These are phyloP conservation scores for Curvularia lunata DNA, from an alignment of 2,329 filamentous ascomycete genomes.

Conservation along the genomic window DNA sequence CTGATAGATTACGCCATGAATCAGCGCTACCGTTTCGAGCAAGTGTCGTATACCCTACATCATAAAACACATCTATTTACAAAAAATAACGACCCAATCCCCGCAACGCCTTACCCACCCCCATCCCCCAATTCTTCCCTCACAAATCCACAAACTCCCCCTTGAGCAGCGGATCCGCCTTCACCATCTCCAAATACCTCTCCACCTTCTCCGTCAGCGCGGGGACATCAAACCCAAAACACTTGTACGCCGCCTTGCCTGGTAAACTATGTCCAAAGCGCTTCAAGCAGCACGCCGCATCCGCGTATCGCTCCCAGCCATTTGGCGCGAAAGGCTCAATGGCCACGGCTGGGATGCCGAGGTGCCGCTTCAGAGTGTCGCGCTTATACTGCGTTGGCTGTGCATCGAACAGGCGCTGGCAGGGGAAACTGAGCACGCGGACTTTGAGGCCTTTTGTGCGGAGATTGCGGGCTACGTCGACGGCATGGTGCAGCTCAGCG, in stretches of 20 bases:
- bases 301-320: slow-evolving; percentile 67
- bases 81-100: too few relatives aligned
- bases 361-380: slow-evolving; percentile 53
- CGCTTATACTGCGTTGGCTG: slow-evolving; percentile 57
- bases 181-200: slow-evolving; percentile 46
- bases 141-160: slow-evolving; percentile 44
- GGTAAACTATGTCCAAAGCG: slow-evolving; percentile 64
- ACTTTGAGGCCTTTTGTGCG: slow-evolving; percentile 51
- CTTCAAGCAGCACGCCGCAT: slow-evolving; percentile 62
- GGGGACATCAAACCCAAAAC: slow-evolving; percentile 55
- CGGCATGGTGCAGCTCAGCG: slow-evolving; percentile 57
- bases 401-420: slow-evolving; percentile 57
- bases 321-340: slow-evolving; percentile 66
- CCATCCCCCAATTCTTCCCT: background rate
- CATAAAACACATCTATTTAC: background rate
- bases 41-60: background rate
- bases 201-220: slow-evolving; percentile 53
- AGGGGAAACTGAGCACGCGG: slow-evolving; percentile 59
- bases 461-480: slow-evolving; percentile 52
- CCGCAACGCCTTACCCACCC: background rate
- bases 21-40: background rate
- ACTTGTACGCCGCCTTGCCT: slow-evolving; percentile 61
- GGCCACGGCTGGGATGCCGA: slow-evolving; percentile 58
- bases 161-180: slow-evolving; percentile 44
- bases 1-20: background rate